phyloP scores from a whole-genome alignment of 2,329 filamentous ascomycete genomes.

The Penicillium decumbens region DNA sequence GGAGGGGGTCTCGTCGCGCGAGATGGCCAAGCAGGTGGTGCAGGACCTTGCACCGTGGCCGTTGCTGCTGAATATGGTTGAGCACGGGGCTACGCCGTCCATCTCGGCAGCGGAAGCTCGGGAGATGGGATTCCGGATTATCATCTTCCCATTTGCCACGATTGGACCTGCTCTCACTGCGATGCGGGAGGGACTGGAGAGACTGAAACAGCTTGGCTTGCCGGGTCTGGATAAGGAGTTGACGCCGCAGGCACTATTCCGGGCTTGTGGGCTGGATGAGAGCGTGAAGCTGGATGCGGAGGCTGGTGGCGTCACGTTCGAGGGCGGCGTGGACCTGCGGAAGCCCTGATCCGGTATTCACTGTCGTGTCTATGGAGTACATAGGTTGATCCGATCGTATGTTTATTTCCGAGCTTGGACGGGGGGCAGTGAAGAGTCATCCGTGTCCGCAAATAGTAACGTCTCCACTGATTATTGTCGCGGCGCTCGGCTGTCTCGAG shows the following conservation, averaged over 20 bases:
- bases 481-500: neutral
- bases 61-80: conserved; percentile 44
- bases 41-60: conserved; percentile 38
- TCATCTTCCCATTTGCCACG: conserved; percentile 42
- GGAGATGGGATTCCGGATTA: conserved; percentile 41
- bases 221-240: conserved; percentile 28
- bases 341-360: conserved; percentile 11
- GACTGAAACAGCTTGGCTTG: conserved; percentile 35
- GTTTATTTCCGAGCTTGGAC: neutral
- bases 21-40: conserved; percentile 35
- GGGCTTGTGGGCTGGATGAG: conserved; percentile 43
- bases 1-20: conserved; percentile 39
- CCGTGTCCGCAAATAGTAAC: conserved; percentile 15
- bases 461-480: conserved; percentile 8
- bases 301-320: conserved; percentile 36
- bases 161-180: conserved; percentile 37
- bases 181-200: conserved; percentile 36
- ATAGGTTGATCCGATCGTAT: neutral
- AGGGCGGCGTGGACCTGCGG: conserved; percentile 29
- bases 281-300: conserved; percentile 39
- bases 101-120: conserved; percentile 37
- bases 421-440: neutral
- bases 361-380: too few relatives aligned
- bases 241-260: conserved; percentile 40
- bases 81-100: conserved; percentile 41